These are phyloP conservation scores for Oryza coarctata DNA, from an alignment of 176 grass and related monocot genomes.

Conservation along the genomic window DNA sequence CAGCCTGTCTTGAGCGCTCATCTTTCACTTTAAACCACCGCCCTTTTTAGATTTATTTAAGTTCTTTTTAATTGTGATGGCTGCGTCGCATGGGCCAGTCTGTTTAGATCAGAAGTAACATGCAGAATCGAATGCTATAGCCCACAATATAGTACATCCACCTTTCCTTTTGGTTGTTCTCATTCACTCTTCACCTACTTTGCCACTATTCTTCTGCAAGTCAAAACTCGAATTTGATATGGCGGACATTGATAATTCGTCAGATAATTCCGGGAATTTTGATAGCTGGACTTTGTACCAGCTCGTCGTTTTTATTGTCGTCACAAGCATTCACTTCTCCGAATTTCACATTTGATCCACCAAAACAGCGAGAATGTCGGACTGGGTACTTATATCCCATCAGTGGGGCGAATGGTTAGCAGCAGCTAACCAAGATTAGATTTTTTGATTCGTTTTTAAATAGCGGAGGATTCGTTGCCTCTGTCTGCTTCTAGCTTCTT, in stretches of 20 bases:
- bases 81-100: background rate
- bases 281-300: slow-evolving; percentile 35
- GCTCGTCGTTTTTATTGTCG: slow-evolving; percentile 33
- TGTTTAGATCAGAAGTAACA: background rate
- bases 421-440: slow-evolving; percentile 34
- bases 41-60: background rate
- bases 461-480: background rate
- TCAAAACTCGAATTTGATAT: background rate
- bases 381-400: background rate
- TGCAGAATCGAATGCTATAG: background rate
- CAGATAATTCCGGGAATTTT: slow-evolving; percentile 1
- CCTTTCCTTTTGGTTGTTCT: background rate
- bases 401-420: slow-evolving; percentile 21
- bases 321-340: slow-evolving; percentile 9
- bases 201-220: background rate
- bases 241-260: background rate
- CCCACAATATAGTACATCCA: too few relatives aligned
- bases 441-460: slow-evolving; percentile 33
- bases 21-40: background rate
- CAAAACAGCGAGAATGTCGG: slow-evolving; percentile 3
- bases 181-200: slow-evolving; percentile 5
- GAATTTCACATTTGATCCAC: slow-evolving; percentile 15
- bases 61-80: background rate
- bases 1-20: background rate
- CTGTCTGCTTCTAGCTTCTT: slow-evolving; percentile 30